A percentile compares a stretch with the other conserved stretches of the same genome.
These are phyloP conservation scores for Colletotrichum caudatum DNA, from an alignment of 2,329 filamentous ascomycete species.

Conservation along the genomic window DNA sequence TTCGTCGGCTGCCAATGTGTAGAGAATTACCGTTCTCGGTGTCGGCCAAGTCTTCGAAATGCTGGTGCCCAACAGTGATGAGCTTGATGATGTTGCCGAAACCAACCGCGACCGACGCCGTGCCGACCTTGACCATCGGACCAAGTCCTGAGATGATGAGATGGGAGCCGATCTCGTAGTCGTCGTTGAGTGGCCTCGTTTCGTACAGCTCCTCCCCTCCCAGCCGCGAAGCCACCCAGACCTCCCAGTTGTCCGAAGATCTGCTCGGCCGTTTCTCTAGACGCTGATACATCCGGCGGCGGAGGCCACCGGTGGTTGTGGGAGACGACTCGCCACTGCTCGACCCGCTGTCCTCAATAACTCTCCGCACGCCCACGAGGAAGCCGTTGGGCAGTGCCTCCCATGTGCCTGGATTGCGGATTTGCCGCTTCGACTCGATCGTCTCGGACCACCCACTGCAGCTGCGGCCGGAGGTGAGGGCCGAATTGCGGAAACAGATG, in stretches of 20 bases:
- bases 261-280: slow-evolving; percentile 43
- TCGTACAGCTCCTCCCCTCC: slow-evolving; percentile 60
- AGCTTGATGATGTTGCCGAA: slow-evolving; percentile 81
- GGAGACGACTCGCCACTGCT: slow-evolving; percentile 42
- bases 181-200: slow-evolving; percentile 57
- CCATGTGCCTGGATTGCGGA: slow-evolving; percentile 75
- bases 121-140: slow-evolving; percentile 72
- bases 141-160: slow-evolving; percentile 76
- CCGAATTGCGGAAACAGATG: slow-evolving; percentile 67
- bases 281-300: slow-evolving; percentile 46
- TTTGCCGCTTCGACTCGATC: slow-evolving; percentile 62
- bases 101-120: slow-evolving; percentile 74
- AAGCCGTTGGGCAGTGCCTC: slow-evolving; percentile 70
- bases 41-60: slow-evolving; percentile 63
- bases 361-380: slow-evolving; percentile 72
- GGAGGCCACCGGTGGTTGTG: slow-evolving; percentile 45
- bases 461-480: slow-evolving; percentile 54
- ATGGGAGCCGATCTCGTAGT: slow-evolving; percentile 59
- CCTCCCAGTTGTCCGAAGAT: slow-evolving; percentile 61
- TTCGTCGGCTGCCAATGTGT: slow-evolving; percentile 55
- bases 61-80: slow-evolving; percentile 74
- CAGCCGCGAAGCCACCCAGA: slow-evolving; percentile 64
- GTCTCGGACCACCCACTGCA: slow-evolving; percentile 66
- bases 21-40: slow-evolving; percentile 48
- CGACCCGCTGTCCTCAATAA: slow-evolving; percentile 46